Evolutionary conservation across 768 basidiomycete species (phyloP), one percentile per base, ranked within the genome.

Genomic region (Auriscalpium vulgare): DNA sequence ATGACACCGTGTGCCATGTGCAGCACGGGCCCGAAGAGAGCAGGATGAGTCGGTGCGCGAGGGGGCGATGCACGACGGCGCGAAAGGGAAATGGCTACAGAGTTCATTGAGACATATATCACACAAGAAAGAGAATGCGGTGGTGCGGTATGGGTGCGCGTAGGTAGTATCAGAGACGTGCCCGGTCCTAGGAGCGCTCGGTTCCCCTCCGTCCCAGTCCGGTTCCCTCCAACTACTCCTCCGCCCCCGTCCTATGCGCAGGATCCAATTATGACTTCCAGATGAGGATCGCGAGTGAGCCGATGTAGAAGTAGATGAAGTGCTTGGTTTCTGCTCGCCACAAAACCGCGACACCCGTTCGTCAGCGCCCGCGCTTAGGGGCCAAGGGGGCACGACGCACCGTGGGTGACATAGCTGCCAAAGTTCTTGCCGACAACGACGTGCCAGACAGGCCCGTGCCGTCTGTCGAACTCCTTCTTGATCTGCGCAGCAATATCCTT

Each of bases 341-440:
- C 21, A 34, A 47, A 37, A 47, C 38, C 37, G 56, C 29, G 54
- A 21, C 21, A 21, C 21, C 21, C 36, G 37, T 11, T 23, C 40
- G 40, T 16, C 23, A 46, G n/a, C n/a, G n/a, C 21, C 59, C 56
- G 57, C 47, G n/a, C 51, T 17, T 46, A 52, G 17, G 37, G 55
- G 21, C 55, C 54, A 56, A 56, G 57, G 29, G 57, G 21, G 45
- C 53, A n/a, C 53, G 36, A 72, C 86, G 65, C 63, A 95, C 94
- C 95, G 67, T 97, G 95, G 47, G 95, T 97, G 45, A 97, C 95
- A 69, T 95, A 97, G 74, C 90, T 92, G 51, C 95, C 95, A 82
- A 95, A 97, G 77, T 97, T 97, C 79, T 95, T 97, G 58, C 95
- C 95, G 51, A 95, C 95, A 62, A 98, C 94, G 70, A 94, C 93